Evolutionary conservation across 768 basidiomycete genomes (phyloP).

Genomic region (Saitozyma podzolica): DNA sequence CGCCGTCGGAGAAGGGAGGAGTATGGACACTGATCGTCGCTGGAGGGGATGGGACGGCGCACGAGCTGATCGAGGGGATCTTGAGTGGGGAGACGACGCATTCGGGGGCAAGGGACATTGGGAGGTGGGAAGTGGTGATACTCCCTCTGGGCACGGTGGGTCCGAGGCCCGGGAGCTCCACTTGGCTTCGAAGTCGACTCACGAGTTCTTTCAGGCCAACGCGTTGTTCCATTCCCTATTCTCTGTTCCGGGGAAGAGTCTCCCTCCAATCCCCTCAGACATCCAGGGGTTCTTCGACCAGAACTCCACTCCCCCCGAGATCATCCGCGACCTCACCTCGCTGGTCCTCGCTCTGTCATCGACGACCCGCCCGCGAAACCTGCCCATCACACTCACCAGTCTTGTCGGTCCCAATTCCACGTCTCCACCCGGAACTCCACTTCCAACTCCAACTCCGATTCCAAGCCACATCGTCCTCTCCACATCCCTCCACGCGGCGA

Average conservation of each 20-base stretch:
- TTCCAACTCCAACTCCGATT: slow-evolving; percentile 30
- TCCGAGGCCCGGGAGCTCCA: slow-evolving; percentile 3
- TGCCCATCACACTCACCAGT: slow-evolving; percentile 16
- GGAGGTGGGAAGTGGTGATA: slow-evolving; percentile 34
- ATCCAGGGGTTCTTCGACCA: not conserved
- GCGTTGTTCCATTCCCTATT: slow-evolving; percentile 81
- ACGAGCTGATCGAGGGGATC: slow-evolving; percentile 76
- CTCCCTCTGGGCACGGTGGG: slow-evolving; percentile 43
- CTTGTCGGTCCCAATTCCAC: slow-evolving; percentile 31
- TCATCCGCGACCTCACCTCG: slow-evolving; percentile 60
- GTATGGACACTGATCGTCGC: slow-evolving; percentile 31
- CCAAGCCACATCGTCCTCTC: slow-evolving; percentile 82
- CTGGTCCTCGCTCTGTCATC: slow-evolving; percentile 59
- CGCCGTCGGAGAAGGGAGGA: not conserved
- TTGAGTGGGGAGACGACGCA: slow-evolving; percentile 15
- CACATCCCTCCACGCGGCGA: slow-evolving; percentile 78
- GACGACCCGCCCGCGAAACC: slow-evolving; percentile 7
- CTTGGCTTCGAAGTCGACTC: slow-evolving; percentile 33
- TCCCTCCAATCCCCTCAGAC: not conserved
- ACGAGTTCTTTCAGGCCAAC: slow-evolving; percentile 68
- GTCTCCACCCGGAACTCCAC: slow-evolving; percentile 4
- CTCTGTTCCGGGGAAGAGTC: slow-evolving; percentile 54
- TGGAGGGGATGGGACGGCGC: slow-evolving; percentile 89
- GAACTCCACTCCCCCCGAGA: slow-evolving; percentile 9
- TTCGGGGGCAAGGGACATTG: not conserved